phyloP scores from a whole-genome alignment of 176 grass and related monocot genomes.

The Cymbopogon citratus region DNA sequence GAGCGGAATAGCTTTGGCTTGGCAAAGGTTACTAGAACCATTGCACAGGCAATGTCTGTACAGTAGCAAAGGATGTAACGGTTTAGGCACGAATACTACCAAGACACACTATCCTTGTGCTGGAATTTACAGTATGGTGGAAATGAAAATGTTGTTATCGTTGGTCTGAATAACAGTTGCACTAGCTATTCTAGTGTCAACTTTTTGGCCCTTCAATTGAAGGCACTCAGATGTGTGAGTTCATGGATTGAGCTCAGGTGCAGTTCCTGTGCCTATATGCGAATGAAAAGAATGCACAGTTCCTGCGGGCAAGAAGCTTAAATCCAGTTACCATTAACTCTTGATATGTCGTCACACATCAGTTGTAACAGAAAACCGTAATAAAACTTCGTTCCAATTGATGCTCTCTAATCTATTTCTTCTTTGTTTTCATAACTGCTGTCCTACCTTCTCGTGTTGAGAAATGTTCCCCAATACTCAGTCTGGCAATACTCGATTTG shows the following conservation, averaged over 20 bases:
- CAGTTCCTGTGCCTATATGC: background rate
- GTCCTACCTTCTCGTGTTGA: no score
- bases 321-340: background rate
- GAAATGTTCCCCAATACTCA: no score
- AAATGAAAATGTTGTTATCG: constrained; percentile 7
- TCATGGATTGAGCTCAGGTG: constrained; percentile 3
- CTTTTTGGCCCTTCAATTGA: background rate
- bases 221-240: background rate
- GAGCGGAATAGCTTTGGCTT: background rate
- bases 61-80: constrained; percentile 35
- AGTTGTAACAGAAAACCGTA: background rate
- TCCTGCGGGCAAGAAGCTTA: background rate
- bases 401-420: background rate
- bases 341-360: background rate
- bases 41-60: constrained; percentile 26
- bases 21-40: constrained; percentile 27
- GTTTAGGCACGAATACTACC: constrained; percentile 8
- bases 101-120: constrained; percentile 1
- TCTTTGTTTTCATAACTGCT: no score
- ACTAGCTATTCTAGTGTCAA: background rate
- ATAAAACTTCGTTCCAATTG: background rate
- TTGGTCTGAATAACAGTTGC: background rate
- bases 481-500: no score
- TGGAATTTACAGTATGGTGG: constrained; percentile 9
- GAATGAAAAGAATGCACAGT: background rate